phyloP scores from a whole-genome alignment of 2,329 filamentous ascomycete species.

The Alternaria brassicicola region DNA sequence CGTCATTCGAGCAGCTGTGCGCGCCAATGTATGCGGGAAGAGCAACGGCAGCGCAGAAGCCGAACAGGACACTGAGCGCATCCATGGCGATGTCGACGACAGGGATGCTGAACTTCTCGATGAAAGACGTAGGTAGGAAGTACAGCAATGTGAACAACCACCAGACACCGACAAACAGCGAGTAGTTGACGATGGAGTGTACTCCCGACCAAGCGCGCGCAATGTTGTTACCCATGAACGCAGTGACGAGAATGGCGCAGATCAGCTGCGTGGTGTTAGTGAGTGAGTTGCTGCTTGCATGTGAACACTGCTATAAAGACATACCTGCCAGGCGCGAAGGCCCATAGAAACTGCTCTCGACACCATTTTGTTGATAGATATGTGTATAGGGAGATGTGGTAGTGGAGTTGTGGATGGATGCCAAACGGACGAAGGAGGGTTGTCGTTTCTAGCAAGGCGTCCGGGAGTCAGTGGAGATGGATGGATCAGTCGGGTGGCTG shows the following conservation, averaged over 20 bases:
- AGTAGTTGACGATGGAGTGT: constrained; percentile 63
- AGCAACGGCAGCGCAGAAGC: constrained; percentile 72
- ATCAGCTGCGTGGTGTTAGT: constrained; percentile 55
- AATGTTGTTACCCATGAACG: constrained; percentile 68
- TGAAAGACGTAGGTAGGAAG: constrained; percentile 63
- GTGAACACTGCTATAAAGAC: constrained; percentile 5
- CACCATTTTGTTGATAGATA: constrained; percentile 45
- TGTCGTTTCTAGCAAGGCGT: constrained; percentile 18
- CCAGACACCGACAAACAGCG: constrained; percentile 72
- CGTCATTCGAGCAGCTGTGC: constrained; percentile 68
- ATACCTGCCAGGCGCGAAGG: constrained; percentile 52
- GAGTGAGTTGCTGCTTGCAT: not conserved
- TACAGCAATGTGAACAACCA: constrained; percentile 70
- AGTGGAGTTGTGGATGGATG: constrained; percentile 6
- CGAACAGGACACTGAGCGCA: constrained; percentile 67
- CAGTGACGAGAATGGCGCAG: constrained; percentile 65
- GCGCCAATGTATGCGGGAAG: constrained; percentile 71
- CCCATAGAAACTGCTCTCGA: constrained; percentile 49
- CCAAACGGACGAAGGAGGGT: not conserved
- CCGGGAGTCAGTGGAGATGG: constrained; percentile 7
- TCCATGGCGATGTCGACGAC: constrained; percentile 64
- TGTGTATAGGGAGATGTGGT: constrained; percentile 14
- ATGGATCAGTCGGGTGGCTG: constrained; percentile 3
- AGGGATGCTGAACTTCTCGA: constrained; percentile 60
- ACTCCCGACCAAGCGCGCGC: constrained; percentile 59